phyloP scores from a whole-genome alignment of 208 protist genomes.

The Trypanosoma platydactyli region DNA sequence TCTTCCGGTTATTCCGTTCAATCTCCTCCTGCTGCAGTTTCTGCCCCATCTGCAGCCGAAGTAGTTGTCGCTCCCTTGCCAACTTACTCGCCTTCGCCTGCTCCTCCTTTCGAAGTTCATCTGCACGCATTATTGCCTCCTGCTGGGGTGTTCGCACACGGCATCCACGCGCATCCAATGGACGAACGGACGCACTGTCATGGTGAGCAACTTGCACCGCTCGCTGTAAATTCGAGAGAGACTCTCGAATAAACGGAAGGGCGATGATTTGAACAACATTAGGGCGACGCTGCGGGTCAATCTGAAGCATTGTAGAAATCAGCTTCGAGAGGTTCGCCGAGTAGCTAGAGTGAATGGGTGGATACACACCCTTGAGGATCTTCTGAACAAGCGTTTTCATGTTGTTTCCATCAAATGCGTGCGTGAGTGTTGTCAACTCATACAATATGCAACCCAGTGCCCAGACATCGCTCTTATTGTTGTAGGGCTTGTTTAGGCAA shows the following conservation, averaged over 20 bases:
- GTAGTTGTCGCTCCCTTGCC: conserved; percentile 43
- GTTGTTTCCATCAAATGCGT: conserved; percentile 89
- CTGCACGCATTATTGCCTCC: conserved; percentile 41
- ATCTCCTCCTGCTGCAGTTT: conserved; percentile 56
- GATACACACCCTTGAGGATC: conserved; percentile 86
- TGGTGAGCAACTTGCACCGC: conserved; percentile 59
- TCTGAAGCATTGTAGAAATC: conserved; percentile 84
- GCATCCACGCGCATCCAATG: conserved; percentile 41
- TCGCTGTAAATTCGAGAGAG: conserved; percentile 57
- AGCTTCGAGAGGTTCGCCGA: conserved; percentile 69
- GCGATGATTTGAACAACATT: conserved; percentile 82
- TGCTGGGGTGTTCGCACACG: background rate
- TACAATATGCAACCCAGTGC: conserved; percentile 90
- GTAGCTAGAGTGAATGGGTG: conserved; percentile 78
- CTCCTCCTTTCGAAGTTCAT: conserved; percentile 53
- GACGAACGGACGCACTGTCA: conserved; percentile 42
- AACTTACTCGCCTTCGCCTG: conserved; percentile 45
- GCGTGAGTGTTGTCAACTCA: conserved; percentile 88
- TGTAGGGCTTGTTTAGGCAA: conserved; percentile 93
- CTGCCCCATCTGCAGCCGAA: conserved; percentile 46
- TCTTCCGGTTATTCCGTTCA: conserved; percentile 44
- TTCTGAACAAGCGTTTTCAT: conserved; percentile 91
- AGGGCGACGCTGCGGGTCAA: conserved; percentile 75
- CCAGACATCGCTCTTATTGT: conserved; percentile 94
- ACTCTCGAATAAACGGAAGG: conserved; percentile 75